Evolutionary conservation across 805 yeast genomes (phyloP).

Genomic region (Saturnispora zaruensis): DNA sequence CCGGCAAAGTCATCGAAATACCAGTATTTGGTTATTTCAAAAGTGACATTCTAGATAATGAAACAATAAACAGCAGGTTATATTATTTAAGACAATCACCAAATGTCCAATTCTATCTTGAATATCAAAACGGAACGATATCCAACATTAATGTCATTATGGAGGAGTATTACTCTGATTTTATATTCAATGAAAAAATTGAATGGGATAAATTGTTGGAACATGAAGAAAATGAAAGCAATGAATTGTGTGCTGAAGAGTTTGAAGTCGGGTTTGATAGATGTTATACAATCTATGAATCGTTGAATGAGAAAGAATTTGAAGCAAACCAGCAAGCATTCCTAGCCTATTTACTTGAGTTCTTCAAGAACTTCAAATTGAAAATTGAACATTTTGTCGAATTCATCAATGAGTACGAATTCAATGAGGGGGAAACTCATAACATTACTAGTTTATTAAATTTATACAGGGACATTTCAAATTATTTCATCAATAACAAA

Average conservation of each 20-base stretch:
- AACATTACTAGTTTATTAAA: conserved; percentile 15
- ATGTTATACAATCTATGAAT: conserved; percentile 14
- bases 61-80: conserved; percentile 16
- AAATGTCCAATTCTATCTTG: conserved; percentile 31
- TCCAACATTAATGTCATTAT: conserved; percentile 22
- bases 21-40: conserved; percentile 28
- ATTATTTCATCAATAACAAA: conserved; percentile 7
- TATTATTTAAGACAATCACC: conserved; percentile 32
- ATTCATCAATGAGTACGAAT: conserved; percentile 17
- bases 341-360: conserved; percentile 12
- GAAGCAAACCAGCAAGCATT: conserved; percentile 12
- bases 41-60: background rate
- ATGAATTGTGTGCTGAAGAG: background rate
- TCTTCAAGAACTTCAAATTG: conserved; percentile 7
- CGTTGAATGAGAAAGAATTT: conserved; percentile 12
- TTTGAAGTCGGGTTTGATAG: conserved; percentile 9
- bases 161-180: conserved; percentile 28
- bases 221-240: conserved; percentile 12
- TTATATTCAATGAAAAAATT: conserved; percentile 24
- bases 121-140: conserved; percentile 16
- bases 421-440: conserved; percentile 12
- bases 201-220: conserved; percentile 16
- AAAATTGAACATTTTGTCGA: conserved; percentile 12
- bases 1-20: conserved; percentile 26
- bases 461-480: conserved; percentile 15